Percentiles rank a stretch among this genome's conserved stretches.
Evolutionary conservation across 2,329 filamentous ascomycete species (phyloP).

Genomic region (Diaporthe sp.): DNA sequence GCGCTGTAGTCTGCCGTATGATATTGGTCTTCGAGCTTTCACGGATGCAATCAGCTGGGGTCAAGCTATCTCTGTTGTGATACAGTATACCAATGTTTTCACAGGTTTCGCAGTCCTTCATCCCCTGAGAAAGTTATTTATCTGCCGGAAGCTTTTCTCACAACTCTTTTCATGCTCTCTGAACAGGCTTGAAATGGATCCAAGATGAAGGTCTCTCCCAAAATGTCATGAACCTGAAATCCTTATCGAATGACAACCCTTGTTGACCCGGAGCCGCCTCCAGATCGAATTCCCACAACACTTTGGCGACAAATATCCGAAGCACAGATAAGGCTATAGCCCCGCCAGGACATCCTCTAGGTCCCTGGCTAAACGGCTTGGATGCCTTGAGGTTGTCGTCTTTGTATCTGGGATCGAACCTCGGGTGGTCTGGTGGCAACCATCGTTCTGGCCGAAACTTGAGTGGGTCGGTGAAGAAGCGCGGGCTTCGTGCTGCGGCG

Average conservation of each 20-base stretch:
- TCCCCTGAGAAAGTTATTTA: no score
- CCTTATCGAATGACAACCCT: constrained; percentile 31
- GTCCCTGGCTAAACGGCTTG: constrained; percentile 37
- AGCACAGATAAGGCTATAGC: constrained; percentile 8
- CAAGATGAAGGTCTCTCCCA: constrained; percentile 36
- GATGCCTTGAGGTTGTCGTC: constrained; percentile 18
- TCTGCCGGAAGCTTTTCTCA: no score
- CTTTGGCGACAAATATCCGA: constrained; percentile 24
- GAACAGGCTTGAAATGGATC: constrained; percentile 29
- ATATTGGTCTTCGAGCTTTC: no score
- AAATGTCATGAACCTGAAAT: constrained; percentile 37
- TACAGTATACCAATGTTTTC: no score
- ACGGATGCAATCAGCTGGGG: no score
- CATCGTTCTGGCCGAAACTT: constrained; percentile 35
- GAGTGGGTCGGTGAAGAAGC: constrained; percentile 33
- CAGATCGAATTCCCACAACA: constrained; percentile 29
- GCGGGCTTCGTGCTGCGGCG: constrained; percentile 26
- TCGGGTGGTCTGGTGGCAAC: constrained; percentile 19
- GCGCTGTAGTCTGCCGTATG: no score
- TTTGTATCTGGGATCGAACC: neutral
- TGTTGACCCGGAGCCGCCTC: constrained; percentile 30
- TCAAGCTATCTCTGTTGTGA: no score
- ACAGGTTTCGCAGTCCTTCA: no score
- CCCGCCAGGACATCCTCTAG: constrained; percentile 29
- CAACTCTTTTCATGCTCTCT: neutral